Conservation (phyloP, 2,329 filamentous ascomycete species). For the Aspergillus tamarii region DNA sequence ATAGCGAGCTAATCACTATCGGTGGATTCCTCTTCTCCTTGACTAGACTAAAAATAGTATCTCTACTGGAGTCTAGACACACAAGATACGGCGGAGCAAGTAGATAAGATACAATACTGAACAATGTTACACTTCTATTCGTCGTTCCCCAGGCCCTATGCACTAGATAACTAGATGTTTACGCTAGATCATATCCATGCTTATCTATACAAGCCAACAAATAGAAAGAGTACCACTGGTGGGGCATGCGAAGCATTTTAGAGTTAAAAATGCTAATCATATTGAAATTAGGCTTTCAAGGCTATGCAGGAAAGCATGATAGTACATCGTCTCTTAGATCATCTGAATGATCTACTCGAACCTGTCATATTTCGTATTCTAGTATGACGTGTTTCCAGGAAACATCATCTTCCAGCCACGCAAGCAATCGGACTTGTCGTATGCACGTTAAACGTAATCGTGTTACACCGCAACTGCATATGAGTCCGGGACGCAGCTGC, state of each 20-base stretch:
- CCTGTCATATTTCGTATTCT: neutral
- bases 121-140: neutral
- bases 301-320: neutral
- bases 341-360: neutral
- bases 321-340: neutral
- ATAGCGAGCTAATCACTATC: neutral
- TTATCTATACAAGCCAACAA: neutral
- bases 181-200: too few relatives aligned
- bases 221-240: neutral
- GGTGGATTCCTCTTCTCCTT: neutral
- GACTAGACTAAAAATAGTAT: neutral
- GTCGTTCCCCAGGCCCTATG: too few relatives aligned
- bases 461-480: neutral
- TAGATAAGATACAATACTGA: neutral
- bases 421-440: neutral
- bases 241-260: neutral
- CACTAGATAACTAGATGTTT: too few relatives aligned
- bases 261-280: neutral
- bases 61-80: neutral
- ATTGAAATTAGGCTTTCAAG: neutral
- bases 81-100: neutral
- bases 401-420: neutral
- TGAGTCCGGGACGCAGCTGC: neutral
- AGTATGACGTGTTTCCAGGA: neutral
- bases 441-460: neutral